Evolutionary conservation across 2,329 filamentous ascomycete genomes (phyloP), one percentile per base, ranked within the genome.

Genomic region (Pseudogymnoascus sp.): DNA sequence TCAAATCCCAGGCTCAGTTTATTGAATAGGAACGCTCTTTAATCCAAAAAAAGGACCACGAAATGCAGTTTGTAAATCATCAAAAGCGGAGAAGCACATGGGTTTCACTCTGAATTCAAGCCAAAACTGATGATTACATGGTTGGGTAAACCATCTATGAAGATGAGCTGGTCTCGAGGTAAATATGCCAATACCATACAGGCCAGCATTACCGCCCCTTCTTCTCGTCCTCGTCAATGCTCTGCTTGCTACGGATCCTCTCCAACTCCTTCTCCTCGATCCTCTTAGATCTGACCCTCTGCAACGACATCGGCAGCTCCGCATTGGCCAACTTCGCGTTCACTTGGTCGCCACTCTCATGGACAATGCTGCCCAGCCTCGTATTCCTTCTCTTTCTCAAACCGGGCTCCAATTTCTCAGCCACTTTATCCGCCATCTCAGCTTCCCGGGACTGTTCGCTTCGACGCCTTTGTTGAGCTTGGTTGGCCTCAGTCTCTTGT

Each of bases 291-390:
- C 79, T 76, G 2, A 82, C 79, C 61, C 80, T 74, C 63, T 78
- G 79, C 62, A 82, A 65, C 63, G 77, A 79, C 66, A 76, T 71
- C 2, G 80, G 79, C 48, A 82, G 68, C 59, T 76, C 73, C 35
- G 76, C 74, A 58, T 64, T 66, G 6, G 39, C 48, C 48, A 44
- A 39, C 59, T 68, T 63, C 13, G 61, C 48, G 17, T 66, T 63
- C 31, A 66, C 41, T 4, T 62, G 25, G n/a, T 68, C 63, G 13
- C 17, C 66, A 4, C n/a, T 38, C 12, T 63, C 63, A 29, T 61
- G 58, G 29, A 55, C 29, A 5, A 35, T 63, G 21, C 63, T 64
- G 58, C 68, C 65, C 27, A 59, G 64, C 38, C 25, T 61, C 5
- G 48, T 25, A 9, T 42, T 55, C 2, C 62, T 39, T 38, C 66